Conservation (phyloP, 75 land plant species). For the Azolla pinnata region DNA sequence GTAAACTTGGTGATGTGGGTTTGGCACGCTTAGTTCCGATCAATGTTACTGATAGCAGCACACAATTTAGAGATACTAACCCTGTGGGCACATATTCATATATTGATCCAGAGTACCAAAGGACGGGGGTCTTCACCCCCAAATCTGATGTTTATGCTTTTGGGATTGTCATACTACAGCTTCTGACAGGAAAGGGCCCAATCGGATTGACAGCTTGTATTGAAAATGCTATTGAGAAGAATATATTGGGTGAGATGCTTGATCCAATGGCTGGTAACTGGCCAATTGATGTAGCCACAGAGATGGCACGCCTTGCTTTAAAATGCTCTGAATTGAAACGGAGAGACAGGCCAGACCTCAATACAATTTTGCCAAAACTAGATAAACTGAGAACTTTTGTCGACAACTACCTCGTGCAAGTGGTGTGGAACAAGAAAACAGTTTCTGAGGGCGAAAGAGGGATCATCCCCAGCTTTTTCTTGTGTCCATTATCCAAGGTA, state of each 20-base stretch:
- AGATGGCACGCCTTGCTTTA: constrained; percentile 39
- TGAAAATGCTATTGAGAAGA: constrained; percentile 29
- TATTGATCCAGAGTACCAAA: constrained; percentile 60
- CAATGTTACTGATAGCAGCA: constrained; percentile 6
- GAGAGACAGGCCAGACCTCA: constrained; percentile 36
- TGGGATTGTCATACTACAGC: constrained; percentile 55
- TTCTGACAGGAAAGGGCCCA: constrained; percentile 44
- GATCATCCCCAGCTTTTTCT: constrained; percentile 8
- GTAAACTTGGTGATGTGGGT: constrained; percentile 80
- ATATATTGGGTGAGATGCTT: constrained; percentile 20
- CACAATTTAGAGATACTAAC: constrained; percentile 20
- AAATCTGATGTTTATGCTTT: constrained; percentile 67
- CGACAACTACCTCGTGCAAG: not conserved
- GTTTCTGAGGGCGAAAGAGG: not conserved
- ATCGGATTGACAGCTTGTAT: constrained; percentile 27
- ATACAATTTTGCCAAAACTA: constrained; percentile 16
- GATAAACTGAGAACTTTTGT: not conserved
- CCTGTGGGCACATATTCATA: constrained; percentile 54
- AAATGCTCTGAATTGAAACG: constrained; percentile 35
- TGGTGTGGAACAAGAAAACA: not conserved
- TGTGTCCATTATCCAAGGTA: constrained; percentile 22
- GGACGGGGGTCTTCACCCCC: constrained; percentile 46
- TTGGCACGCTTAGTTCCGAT: constrained; percentile 47
- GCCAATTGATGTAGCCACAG: constrained; percentile 43
- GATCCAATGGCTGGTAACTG: constrained; percentile 55